Evolutionary conservation across 1,284 basidiomycete genomes (phyloP).

Genomic region (Phellopilus nigrolimitatus): DNA sequence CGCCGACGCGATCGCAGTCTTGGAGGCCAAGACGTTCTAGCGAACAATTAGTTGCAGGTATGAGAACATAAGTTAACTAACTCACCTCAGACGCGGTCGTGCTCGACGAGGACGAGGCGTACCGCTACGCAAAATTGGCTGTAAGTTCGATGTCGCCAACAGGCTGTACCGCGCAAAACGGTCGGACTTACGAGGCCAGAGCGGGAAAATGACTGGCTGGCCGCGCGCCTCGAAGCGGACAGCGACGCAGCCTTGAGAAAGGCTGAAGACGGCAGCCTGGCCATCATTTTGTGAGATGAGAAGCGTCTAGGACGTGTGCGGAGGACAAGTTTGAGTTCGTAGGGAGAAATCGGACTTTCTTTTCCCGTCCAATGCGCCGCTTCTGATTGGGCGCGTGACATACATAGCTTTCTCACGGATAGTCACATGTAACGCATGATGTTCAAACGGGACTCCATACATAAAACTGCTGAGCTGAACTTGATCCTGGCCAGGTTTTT

Average conservation of each 20-base stretch:
- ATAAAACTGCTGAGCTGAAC: too few species aligned
- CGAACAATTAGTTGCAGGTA: constrained; percentile 24
- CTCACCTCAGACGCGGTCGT: constrained; percentile 11
- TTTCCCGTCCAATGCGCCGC: neutral
- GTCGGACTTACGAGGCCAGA: constrained; percentile 10
- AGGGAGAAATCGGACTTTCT: constrained; percentile 14
- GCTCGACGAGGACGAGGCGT: constrained; percentile 17
- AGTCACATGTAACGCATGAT: neutral
- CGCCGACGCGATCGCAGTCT: constrained; percentile 72
- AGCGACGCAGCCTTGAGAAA: constrained; percentile 18
- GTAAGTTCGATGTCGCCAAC: neutral
- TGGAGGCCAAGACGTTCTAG: constrained; percentile 61
- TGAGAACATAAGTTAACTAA: neutral
- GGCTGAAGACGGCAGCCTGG: constrained; percentile 21
- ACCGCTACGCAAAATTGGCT: constrained; percentile 5
- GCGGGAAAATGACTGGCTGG: constrained; percentile 17
- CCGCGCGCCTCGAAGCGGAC: constrained; percentile 15
- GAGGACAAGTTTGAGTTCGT: constrained; percentile 7
- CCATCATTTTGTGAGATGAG: constrained; percentile 20
- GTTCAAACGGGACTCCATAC: too few species aligned
- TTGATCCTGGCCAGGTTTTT: too few species aligned
- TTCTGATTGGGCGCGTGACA: constrained; percentile 7
- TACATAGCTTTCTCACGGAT: neutral
- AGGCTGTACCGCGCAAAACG: neutral
- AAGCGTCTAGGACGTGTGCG: neutral